Evolutionary conservation across 2,329 filamentous ascomycete genomes (phyloP), one percentile per base, ranked within the genome.

Genomic region (Epichloe sylvatica): DNA sequence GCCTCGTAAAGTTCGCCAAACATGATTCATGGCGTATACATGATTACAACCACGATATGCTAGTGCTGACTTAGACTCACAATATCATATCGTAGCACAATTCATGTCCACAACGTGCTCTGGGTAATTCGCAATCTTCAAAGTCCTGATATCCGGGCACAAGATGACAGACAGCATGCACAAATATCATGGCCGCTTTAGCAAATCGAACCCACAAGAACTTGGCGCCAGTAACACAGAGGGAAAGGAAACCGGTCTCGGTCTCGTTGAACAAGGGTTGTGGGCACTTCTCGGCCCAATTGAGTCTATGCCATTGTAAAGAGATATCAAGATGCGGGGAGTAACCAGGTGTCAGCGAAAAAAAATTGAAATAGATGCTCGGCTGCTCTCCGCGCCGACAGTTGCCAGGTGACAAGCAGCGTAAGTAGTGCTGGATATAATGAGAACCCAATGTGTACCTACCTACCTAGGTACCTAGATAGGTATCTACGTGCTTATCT

Each of bases 1-100:
- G 52, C 56, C 57, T 56, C 52, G 56, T 60, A 51, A 59, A 55
- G 51, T 57, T 57, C 55, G 59, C 58, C 58, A 59, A 52, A 60
- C 54, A 42, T 13, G 23, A 19, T 35, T 15, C 17, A 41, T 23
- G 19, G 19, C 33, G 7, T 19, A 17, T 35, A 13, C 13, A 12
- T 12, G 5, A 21, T 6, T 7, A n/a, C 25, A 15, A 17, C 13
- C 17, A 7, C 21, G 15, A 21, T 12, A 23, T 34, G 23, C 40
- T 13, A 17, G 37, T 15, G 17, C 12, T 17, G 4, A 47, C 13
- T 19, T 11, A 23, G 46, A 17, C 17, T 17, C 37, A 23, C 35
- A 34, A 30, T 23, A 39, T 30, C 23, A 17, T 43, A 15, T 25
- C 37, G 7, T 45, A 37, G 7, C 34, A 12, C 7, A 19, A 23